Evolutionary conservation across 768 basidiomycete species (phyloP), one percentile per base, ranked within the genome.

Genomic region (Leucocoprinus leucothites): DNA sequence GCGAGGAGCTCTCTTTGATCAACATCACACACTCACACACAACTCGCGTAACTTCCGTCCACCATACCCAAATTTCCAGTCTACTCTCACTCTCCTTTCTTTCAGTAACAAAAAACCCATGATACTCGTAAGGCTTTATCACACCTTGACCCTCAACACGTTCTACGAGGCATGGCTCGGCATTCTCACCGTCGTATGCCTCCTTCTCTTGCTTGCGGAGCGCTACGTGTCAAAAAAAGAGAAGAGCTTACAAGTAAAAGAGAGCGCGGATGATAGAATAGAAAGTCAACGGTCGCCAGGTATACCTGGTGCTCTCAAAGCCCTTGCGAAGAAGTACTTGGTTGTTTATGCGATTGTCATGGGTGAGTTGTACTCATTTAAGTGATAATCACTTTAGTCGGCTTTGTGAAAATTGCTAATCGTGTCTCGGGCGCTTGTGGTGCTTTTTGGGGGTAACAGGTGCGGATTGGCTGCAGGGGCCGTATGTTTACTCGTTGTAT

Each of bases 381-480:
- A 53, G 59, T 49, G 16, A 24, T 46, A 11, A 38, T 48, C 13
- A 34, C 46, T 42, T 5, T 31, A 11, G 5, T 31, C 31, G 31
- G 31, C 31, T 11, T 31, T 11, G 5, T 31, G 31, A 31, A 31
- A 31, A 5, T 5, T 11, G 31, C 31, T 31, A 31, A 31, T 31
- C 31, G 31, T 31, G 31, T 31, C 11, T 31, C 54, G 42, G 48
- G 44, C 35, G 26, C 38, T 47, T 28, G 13, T 34, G 38, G 31
- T 36, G 21, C 5, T 26, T n/a, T 35, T 9, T 16, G n/a, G 48
- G n/a, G n/a, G n/a, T 31, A 31, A 35, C 61, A 88, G 87, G 82
- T 55, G 85, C 87, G 36, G 87, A 90, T 67, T 89, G 88, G 87
- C 73, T 90, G 13, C 87, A 90, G 66, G 89, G 89, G 0, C 89